Base-by-base conservation (phyloP, 202 grass and related monocot species). In the Alloteropsis angusta region DNA sequence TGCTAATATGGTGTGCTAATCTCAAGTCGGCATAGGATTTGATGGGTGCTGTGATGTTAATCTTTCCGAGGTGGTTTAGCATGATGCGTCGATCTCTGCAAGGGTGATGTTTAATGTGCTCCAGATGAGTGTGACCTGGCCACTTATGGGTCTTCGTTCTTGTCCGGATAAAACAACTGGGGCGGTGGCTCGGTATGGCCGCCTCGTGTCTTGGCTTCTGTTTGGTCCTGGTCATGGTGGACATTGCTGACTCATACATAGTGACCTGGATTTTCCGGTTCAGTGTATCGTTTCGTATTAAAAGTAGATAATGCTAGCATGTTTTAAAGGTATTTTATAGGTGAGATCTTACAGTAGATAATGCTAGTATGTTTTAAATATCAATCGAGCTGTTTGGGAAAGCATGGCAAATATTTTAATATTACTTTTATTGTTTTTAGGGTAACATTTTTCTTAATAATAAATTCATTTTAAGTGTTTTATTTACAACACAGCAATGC, bases 81-180 rank as follows among this genome's bases (percentile, higher is more conserved):
- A 60, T 81, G 64, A 77, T 78, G 55, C 59, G 46, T 81, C 82
- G 86, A 88, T 65, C 57, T 77, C 77, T 52, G 50, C 65, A 74
- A 72, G 41, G 64, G 36, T 32, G 49, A 84, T 56, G 71, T 84
- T 84, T 80, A 67, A 23, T 80, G 61, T 67, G 69, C 60, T 80
- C 82, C 28, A 30, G 28, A 30, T 30, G 28, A 30, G 28, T 30
- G 28, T 30, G 28, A 80, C 80, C 75, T 75, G 76, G 77, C 66
- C 62, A 55, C 54, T 71, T 44, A 56, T 72, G 46, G 80, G 61
- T 75, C 76, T 70, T 57, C 62, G 68, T 85, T 65, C 71, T 76
- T 88, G 77, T 71, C 81, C 76, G 68, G 28, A 71, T 84, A 81
- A 88, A 88, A 85, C 76, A 84, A 84, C 47, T 50, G 57, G 63